Evolutionary conservation across 495 filamentous ascomycete genomes (phyloP).

Genomic region (Penicillium diatomitis): DNA sequence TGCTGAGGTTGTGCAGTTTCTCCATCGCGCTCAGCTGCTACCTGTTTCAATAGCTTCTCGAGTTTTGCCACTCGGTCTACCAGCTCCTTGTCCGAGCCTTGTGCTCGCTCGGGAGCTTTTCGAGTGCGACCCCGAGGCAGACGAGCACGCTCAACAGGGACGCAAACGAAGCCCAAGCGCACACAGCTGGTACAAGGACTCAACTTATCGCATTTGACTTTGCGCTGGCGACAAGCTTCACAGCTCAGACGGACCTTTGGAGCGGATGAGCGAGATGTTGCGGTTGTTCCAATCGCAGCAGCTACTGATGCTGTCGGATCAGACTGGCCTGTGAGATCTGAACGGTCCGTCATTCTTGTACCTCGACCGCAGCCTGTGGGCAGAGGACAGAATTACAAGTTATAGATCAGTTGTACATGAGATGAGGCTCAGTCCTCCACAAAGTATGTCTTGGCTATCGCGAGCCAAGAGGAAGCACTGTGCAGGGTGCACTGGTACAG

Average conservation of each 20-base stretch:
- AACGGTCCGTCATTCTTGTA: constrained; percentile 10
- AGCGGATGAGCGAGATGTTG: constrained; percentile 13
- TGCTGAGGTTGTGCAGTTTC: background rate
- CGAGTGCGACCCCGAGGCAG: constrained; percentile 37
- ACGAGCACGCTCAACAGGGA: constrained; percentile 32
- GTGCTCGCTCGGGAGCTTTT: constrained; percentile 12
- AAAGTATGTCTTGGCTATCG: no score
- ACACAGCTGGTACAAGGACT: constrained; percentile 64
- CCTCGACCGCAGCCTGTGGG: background rate
- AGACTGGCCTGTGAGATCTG: constrained; percentile 2
- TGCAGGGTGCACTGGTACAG: no score
- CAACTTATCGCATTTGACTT: constrained; percentile 71
- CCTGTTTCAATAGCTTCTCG: constrained; percentile 16
- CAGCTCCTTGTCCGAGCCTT: constrained; percentile 13
- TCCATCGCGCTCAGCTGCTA: constrained; percentile 11
- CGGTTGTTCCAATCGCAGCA: background rate
- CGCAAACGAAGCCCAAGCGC: constrained; percentile 51
- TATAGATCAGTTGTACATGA: no score
- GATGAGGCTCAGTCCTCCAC: no score
- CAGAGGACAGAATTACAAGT: no score
- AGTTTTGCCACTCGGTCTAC: constrained; percentile 22
- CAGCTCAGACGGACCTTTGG: constrained; percentile 26
- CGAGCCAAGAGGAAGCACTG: no score
- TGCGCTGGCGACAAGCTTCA: constrained; percentile 57
- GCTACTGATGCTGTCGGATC: background rate